Percentiles rank a stretch among this genome's conserved stretches.
These are phyloP conservation scores for Dactylis glomerata DNA, from an alignment of 176 grass and related monocot species.

Conservation along the genomic window DNA sequence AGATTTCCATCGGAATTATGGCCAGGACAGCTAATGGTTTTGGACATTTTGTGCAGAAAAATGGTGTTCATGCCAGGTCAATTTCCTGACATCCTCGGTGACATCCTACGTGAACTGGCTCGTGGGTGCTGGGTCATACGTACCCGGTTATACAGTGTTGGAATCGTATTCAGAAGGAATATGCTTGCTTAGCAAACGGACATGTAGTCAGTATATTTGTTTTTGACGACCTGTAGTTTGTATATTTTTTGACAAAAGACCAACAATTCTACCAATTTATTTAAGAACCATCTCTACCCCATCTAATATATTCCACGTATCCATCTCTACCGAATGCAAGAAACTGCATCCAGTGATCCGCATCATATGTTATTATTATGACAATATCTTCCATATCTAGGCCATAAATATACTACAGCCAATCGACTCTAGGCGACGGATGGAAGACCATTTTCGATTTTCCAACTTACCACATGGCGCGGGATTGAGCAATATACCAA, in stretches of 20 bases:
- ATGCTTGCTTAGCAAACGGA: not conserved
- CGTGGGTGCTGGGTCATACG: not conserved
- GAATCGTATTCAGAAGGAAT: not conserved
- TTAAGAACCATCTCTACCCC: not conserved
- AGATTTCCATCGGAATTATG: conserved; percentile 32
- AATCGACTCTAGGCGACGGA: no score
- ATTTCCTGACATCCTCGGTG: conserved; percentile 3
- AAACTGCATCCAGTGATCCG: no score
- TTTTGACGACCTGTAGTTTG: no score
- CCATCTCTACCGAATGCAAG: not conserved
- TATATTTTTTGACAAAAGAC: no score
- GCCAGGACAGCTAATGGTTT: conserved; percentile 32
- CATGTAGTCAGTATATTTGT: not conserved
- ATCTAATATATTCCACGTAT: not conserved
- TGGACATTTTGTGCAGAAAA: conserved; percentile 14
- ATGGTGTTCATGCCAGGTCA: not conserved
- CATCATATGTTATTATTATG: not conserved
- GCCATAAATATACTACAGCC: no score
- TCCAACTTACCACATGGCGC: no score
- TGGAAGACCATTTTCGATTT: no score
- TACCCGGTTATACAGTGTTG: not conserved
- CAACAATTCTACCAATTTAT: not conserved
- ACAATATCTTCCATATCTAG: not conserved
- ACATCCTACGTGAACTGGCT: conserved; percentile 12
- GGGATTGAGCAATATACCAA: no score